Evolutionary conservation across 805 yeast genomes (phyloP), one percentile per base, ranked within the genome.

Genomic region (Candida ovalis): DNA sequence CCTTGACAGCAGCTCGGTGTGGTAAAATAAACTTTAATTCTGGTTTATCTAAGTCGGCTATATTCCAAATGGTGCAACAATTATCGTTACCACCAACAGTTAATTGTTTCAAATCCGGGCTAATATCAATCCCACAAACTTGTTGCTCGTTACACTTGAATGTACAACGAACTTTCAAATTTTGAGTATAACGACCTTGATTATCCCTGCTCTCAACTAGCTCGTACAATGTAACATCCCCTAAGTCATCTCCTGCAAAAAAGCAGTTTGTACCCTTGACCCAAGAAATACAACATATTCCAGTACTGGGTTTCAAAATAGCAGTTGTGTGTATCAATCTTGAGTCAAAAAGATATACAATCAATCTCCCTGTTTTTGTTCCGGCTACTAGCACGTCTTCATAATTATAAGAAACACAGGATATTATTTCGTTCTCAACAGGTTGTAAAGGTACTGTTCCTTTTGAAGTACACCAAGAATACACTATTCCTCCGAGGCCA

Each of bases 71-170:
- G 0, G 87, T 75, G 49, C 92, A 87, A 17, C 80, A 70, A 58
- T 90, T 88, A 60, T 90, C 96, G 62, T 90, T 90, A 2, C 89
- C 87, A 0, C 97, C 97, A 8, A 87, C 76, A 0, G 96, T 90
- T 32, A 88, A 58, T 46, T 84, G 83, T 1, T 72, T 68, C 22
- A 69, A 67, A 45, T 77, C 78, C 4, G 69, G 65, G 52, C 78
- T 81, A 15, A 88, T 62, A 4, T 87, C 81, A 17, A 88, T 75
- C 57, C 86, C 87, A 64, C 86, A 82, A 30, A 82, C 74, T 60
- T 81, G 86, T 55, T 80, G 84, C 25, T 72, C 70, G 48, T 78
- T 81, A 33, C 79, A 72, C 55, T 69, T 71, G 50, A 80, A 68
- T 12, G 59, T 56, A 0, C 65, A 53, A 1, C 59, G 48, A 3